These are phyloP conservation scores for Saraca asoca DNA, from an alignment of 331 rosid genomes.

Conservation along the genomic window DNA sequence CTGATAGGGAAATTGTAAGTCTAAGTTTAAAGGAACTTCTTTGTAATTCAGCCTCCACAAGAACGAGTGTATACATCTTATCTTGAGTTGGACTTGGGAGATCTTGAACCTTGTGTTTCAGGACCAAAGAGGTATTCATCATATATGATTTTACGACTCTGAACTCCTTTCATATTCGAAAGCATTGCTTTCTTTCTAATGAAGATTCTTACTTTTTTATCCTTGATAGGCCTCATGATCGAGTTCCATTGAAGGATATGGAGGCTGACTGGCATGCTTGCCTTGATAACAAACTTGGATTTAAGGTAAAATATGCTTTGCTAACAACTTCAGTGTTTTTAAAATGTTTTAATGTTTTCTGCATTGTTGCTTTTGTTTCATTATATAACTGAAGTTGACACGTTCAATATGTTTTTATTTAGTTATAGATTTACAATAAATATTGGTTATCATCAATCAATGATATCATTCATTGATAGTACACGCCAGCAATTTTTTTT, in stretches of 20 bases:
- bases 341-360: too few relatives aligned
- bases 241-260: conserved; percentile 37
- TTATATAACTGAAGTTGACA: too few relatives aligned
- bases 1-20: background rate
- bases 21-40: conserved; percentile 17
- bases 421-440: too few relatives aligned
- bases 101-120: conserved; percentile 63
- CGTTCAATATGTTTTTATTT: too few relatives aligned
- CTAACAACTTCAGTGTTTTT: too few relatives aligned
- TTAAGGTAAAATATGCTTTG: conserved; percentile 28
- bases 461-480: too few relatives aligned
- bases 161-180: too few relatives aligned
- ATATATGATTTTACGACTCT: too few relatives aligned
- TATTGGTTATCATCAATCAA: too few relatives aligned
- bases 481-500: too few relatives aligned
- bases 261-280: conserved; percentile 40
- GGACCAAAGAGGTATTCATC: conserved; percentile 59
- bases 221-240: conserved; percentile 38
- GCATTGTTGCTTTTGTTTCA: too few relatives aligned
- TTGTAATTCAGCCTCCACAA: conserved; percentile 45
- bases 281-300: conserved; percentile 38
- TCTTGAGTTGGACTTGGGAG: conserved; percentile 51
- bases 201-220: background rate
- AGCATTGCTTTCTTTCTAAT: background rate
- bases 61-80: conserved; percentile 50